Percentiles rank a stretch among this genome's conserved stretches.
phyloP scores from a whole-genome alignment of 768 basidiomycete genomes.

The Tricholoma saponaceum region DNA sequence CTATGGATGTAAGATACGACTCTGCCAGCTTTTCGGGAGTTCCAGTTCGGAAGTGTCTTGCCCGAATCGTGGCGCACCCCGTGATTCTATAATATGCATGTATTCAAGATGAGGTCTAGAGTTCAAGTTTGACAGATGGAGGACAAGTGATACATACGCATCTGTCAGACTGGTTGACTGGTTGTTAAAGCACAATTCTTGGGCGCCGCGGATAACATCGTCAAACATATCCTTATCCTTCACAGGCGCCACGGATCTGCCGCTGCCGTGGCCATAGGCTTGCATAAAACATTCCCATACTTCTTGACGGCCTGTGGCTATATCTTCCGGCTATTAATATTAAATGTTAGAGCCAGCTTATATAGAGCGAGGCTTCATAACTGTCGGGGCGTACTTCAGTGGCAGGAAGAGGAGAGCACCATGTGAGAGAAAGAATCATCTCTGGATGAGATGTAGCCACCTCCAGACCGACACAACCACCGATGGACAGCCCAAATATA shows the following conservation, averaged over 20 bases:
- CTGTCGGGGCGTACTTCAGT: constrained; percentile 19
- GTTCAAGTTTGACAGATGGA: not conserved
- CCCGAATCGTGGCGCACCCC: constrained; percentile 9
- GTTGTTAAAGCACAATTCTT: constrained; percentile 18
- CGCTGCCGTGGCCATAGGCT: constrained; percentile 17
- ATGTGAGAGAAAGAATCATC: constrained; percentile 18
- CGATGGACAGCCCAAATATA: constrained; percentile 24
- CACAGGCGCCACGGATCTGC: not conserved
- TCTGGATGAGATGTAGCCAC: constrained; percentile 19
- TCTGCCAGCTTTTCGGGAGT: constrained; percentile 14
- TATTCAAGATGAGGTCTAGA: not conserved
- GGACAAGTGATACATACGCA: constrained; percentile 9
- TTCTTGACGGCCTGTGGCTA: constrained; percentile 15
- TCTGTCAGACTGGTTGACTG: constrained; percentile 8
- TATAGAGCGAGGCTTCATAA: not conserved
- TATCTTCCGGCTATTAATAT: constrained; percentile 13
- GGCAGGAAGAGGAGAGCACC: constrained; percentile 21
- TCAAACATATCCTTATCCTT: constrained; percentile 9
- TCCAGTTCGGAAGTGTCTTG: constrained; percentile 12
- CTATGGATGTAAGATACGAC: constrained; percentile 12
- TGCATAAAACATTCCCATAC: constrained; percentile 15
- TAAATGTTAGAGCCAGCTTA: not conserved
- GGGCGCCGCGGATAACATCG: constrained; percentile 14
- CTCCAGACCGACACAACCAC: constrained; percentile 21
- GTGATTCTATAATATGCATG: constrained; percentile 10